Evolutionary conservation across 345 rosid genomes (phyloP).

Genomic region (Raphanus sativus): DNA sequence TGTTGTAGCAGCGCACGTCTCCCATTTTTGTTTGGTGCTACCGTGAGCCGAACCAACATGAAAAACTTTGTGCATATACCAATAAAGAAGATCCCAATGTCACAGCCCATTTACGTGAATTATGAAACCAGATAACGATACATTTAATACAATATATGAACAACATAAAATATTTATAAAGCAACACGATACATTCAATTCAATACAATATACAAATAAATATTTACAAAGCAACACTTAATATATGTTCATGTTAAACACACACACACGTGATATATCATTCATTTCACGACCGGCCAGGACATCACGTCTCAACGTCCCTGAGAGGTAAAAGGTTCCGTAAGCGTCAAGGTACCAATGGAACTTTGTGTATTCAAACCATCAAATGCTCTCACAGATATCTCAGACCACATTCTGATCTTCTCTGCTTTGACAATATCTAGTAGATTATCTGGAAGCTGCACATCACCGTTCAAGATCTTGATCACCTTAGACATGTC

Average conservation of each 20-base stretch:
- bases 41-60: not conserved
- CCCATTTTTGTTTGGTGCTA: not conserved
- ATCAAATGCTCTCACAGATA: not conserved
- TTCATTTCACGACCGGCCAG: not conserved
- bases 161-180: not conserved
- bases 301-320: constrained; percentile 18
- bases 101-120: not conserved
- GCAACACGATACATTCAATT: not conserved
- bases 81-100: not conserved
- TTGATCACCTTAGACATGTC: constrained; percentile 11
- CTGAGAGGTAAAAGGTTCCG: constrained; percentile 20
- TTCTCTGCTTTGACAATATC: constrained; percentile 11
- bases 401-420: constrained; percentile 3
- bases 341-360: constrained; percentile 1
- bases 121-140: not conserved
- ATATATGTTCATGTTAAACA: not conserved
- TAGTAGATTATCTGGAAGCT: constrained; percentile 21
- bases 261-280: no score
- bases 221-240: not conserved
- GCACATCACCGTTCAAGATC: constrained; percentile 2
- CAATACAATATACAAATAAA: not conserved
- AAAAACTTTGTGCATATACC: not conserved
- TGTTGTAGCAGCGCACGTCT: not conserved
- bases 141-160: not conserved
- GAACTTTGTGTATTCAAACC: not conserved